phyloP scores from a whole-genome alignment of 805 yeast species.

The Candida berthetii region DNA sequence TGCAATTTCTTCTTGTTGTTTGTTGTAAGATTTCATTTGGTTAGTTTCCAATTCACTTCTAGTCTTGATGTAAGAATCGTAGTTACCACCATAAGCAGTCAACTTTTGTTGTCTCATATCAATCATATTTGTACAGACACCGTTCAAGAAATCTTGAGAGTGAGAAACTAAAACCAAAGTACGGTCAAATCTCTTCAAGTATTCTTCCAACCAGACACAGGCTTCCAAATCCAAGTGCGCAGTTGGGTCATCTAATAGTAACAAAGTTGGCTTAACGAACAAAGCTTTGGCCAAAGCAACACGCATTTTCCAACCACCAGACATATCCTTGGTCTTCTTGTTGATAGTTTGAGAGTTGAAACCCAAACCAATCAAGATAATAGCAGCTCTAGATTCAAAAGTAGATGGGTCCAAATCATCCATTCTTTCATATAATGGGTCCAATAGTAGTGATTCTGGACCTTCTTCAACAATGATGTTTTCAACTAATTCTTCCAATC shows the following conservation, averaged over 20 bases:
- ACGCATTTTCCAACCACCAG: slow-evolving; percentile 99
- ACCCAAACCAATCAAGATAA: slow-evolving; percentile 95
- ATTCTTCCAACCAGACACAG: slow-evolving; percentile 99
- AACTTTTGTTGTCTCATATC: slow-evolving; percentile 89
- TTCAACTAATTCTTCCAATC: slow-evolving; percentile 88
- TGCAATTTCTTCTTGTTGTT: slow-evolving; percentile 98
- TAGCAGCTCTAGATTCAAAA: slow-evolving; percentile 94
- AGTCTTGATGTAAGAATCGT: slow-evolving; percentile 94
- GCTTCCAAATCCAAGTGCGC: slow-evolving; percentile 99
- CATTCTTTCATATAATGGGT: slow-evolving; percentile 88
- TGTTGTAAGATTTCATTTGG: slow-evolving; percentile 95
- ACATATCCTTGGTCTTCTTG: slow-evolving; percentile 97
- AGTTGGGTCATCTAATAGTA: slow-evolving; percentile 96
- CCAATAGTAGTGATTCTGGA: slow-evolving; percentile 84
- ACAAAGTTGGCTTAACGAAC: slow-evolving; percentile 94
- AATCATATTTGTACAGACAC: slow-evolving; percentile 96
- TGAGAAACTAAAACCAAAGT: slow-evolving; percentile 92
- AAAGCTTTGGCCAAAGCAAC: slow-evolving; percentile 97
- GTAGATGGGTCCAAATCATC: slow-evolving; percentile 95
- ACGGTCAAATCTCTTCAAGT: slow-evolving; percentile 89
- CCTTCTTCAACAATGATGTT: slow-evolving; percentile 85
- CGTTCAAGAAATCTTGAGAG: slow-evolving; percentile 98
- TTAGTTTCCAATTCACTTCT: slow-evolving; percentile 90
- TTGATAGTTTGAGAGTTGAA: slow-evolving; percentile 81
- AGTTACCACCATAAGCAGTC: slow-evolving; percentile 90